Evolutionary conservation across 148 eudicot species (phyloP), one percentile per base, ranked within the genome.

Genomic region (Nepenthes mirabilis): DNA sequence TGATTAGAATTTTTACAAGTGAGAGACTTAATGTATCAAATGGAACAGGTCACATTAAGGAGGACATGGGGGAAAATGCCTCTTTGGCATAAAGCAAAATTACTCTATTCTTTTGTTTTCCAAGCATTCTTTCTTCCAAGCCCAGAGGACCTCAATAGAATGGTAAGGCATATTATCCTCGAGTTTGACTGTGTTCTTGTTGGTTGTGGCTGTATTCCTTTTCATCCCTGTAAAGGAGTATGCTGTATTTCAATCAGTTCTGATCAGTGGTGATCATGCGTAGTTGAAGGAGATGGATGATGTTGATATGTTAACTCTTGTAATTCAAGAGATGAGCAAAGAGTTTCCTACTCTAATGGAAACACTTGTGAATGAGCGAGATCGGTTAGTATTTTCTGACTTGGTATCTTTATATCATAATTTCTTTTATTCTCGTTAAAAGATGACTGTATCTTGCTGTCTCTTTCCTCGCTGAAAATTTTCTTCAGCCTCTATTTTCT

Each of bases 291-390:
- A 88, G 63, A 79, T 93, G 91, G 77, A 86, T 72, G 97, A 93
- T 67, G 81, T 66, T 57, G 99, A 93, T 68, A 86, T 93, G 99
- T 62, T 93, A 74, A 93, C 99, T 50, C 91, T 89, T 33, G 86
- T 86, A 64, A 84, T 89, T 72, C 85, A 89, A 84, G 97, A 93
- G 77, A 79, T 93, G 91, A 93, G 96, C 82, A 93, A 89, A 77
- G 70, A 82, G 52, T 86, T 83, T 61, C 99, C 99, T 2, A 86
- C 95, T 64, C 63, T 93, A 14, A 80, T 88, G 99, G 89, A 88
- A 77, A 93, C 97, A 65, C 89, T 93, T 58, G 99, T 93, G 56
- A 81, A 79, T 68, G 99, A 93, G 65, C 80, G 99, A 62, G 99
- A 93, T 74, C 80, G 65, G 99, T 93, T 60, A 88, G 95, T 75